Conservation (phyloP, 2,329 filamentous ascomycete genomes). For the Lecanicillium sp. region DNA sequence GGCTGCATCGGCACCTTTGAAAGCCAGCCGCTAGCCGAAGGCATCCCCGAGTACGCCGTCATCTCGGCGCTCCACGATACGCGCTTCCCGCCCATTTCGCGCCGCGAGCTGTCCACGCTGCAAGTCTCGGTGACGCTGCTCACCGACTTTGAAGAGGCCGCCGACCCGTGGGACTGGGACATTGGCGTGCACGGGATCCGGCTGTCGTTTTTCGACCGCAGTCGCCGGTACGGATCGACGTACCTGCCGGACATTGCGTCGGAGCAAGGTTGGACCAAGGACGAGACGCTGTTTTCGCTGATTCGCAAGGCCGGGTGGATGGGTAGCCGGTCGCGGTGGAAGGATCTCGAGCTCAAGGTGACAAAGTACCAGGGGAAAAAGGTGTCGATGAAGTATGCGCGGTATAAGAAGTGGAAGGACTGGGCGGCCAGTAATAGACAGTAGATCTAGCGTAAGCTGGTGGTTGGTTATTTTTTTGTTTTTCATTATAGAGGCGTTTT, state of each 20-base stretch:
- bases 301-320: constrained; percentile 94
- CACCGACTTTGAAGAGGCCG: constrained; percentile 72
- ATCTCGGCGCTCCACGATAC: constrained; percentile 63
- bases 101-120: constrained; percentile 46
- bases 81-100: constrained; percentile 49
- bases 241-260: constrained; percentile 87
- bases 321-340: constrained; percentile 72
- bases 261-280: constrained; percentile 92
- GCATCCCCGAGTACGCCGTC: constrained; percentile 72
- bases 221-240: constrained; percentile 70
- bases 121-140: constrained; percentile 71
- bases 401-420: constrained; percentile 73
- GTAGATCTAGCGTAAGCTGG: too few relatives aligned
- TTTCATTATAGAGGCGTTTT: neutral
- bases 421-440: constrained; percentile 44
- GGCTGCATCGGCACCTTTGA: constrained; percentile 97
- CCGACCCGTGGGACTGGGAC: constrained; percentile 72
- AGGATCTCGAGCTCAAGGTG: constrained; percentile 67
- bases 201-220: constrained; percentile 71
- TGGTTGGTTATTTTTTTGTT: neutral
- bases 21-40: constrained; percentile 60
- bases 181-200: constrained; percentile 80
- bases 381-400: constrained; percentile 57
- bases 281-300: constrained; percentile 80
- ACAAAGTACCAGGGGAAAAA: constrained; percentile 84